Percentiles rank a stretch among this genome's conserved stretches.
Conservation (phyloP, 129 eudicot species). For the Logfia minima region DNA sequence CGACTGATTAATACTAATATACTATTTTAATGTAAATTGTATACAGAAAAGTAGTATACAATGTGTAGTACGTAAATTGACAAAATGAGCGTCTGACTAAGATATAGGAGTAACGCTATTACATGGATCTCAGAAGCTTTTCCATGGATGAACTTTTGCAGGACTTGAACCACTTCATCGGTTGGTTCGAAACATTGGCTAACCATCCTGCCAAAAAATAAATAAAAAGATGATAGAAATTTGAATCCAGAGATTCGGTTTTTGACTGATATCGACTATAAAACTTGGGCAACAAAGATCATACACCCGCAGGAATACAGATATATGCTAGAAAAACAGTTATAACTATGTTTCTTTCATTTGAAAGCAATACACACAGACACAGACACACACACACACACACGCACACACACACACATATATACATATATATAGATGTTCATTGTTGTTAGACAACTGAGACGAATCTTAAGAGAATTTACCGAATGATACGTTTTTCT, state of each 20-base stretch:
- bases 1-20: constrained; percentile 1
- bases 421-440: neutral
- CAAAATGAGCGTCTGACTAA: constrained; percentile 9
- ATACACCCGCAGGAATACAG: neutral
- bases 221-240: constrained; percentile 1
- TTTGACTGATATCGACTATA: neutral
- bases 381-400: too few species aligned
- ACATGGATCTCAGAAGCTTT: constrained; percentile 61
- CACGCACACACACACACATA: too few species aligned
- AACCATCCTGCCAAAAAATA: constrained; percentile 53
- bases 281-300: neutral
- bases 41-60: neutral
- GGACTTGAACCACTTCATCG: constrained; percentile 46
- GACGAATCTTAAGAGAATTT: constrained; percentile 18
- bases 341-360: neutral
- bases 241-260: neutral
- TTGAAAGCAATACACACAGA: neutral
- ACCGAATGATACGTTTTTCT: constrained; percentile 70
- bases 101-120: constrained; percentile 9
- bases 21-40: neutral
- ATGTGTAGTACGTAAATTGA: too few species aligned
- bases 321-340: neutral
- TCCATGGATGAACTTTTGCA: constrained; percentile 57
- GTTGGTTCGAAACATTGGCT: constrained; percentile 44
- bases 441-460: neutral